A percentile compares a stretch with the other conserved stretches of the same genome.
phyloP scores from a whole-genome alignment of 805 yeast genomes.

The Wickerhamia fluorescens region DNA sequence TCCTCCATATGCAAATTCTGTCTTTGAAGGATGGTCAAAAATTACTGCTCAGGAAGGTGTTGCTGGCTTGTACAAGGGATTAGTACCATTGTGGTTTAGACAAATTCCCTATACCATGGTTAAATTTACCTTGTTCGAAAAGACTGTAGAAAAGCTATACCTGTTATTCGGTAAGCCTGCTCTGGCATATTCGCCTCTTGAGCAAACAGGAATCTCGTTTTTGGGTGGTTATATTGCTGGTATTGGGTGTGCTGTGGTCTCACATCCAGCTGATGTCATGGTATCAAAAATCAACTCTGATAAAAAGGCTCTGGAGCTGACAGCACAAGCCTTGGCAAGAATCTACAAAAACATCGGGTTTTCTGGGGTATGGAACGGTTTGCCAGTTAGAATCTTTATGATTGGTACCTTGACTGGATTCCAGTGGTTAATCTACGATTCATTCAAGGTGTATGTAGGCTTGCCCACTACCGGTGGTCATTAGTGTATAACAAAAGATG shows the following conservation, averaged over 20 bases:
- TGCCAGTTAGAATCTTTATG: conserved; percentile 92
- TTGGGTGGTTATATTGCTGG: conserved; percentile 97
- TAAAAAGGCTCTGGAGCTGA: conserved; percentile 55
- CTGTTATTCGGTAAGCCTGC: conserved; percentile 63
- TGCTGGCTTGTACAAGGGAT: conserved; percentile 76
- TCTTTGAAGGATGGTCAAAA: conserved; percentile 59
- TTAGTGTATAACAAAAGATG: conserved; percentile 5
- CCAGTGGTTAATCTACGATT: conserved; percentile 96
- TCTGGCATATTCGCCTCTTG: conserved; percentile 58
- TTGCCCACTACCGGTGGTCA: conserved; percentile 84
- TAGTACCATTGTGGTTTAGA: conserved; percentile 90
- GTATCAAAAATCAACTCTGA: conserved; percentile 86
- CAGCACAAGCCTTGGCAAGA: conserved; percentile 59
- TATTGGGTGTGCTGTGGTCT: conserved; percentile 89
- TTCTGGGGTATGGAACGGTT: conserved; percentile 89
- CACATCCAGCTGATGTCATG: conserved; percentile 99
- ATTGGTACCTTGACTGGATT: conserved; percentile 94
- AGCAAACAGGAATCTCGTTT: conserved; percentile 93
- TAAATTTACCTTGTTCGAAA: conserved; percentile 92
- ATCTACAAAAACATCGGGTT: conserved; percentile 84
- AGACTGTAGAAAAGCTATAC: conserved; percentile 78
- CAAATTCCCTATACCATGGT: conserved; percentile 99
- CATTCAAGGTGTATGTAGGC: conserved; percentile 91
- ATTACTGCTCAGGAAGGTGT: conserved; percentile 64
- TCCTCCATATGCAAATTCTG: conserved; percentile 71